Percentiles rank a stretch among this genome's conserved stretches.
Evolutionary conservation across 2,329 filamentous ascomycete genomes (phyloP).

Genomic region (Cephalotrichum gorgonifer): DNA sequence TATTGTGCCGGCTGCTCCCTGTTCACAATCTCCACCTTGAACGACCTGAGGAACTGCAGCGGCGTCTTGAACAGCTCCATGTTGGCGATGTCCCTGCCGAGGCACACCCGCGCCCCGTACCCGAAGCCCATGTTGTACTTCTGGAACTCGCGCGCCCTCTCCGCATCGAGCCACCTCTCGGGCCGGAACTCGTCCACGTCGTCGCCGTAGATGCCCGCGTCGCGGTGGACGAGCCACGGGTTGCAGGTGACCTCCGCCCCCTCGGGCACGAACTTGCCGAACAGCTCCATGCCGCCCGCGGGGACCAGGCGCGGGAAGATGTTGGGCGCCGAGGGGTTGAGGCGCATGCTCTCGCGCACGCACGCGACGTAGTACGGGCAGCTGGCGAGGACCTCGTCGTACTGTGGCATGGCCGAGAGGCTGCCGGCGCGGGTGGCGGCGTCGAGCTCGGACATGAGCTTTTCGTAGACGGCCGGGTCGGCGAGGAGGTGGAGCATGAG

Average conservation of each 20-base stretch:
- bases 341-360: slow-evolving; percentile 37
- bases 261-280: slow-evolving; percentile 20
- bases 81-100: slow-evolving; percentile 38
- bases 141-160: slow-evolving; percentile 27
- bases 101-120: slow-evolving; percentile 34
- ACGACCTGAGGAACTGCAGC: slow-evolving; percentile 29
- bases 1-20: slow-evolving; percentile 20
- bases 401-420: slow-evolving; percentile 24
- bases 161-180: slow-evolving; percentile 34
- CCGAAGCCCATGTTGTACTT: slow-evolving; percentile 40
- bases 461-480: slow-evolving; percentile 32
- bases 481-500: slow-evolving; percentile 41
- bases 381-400: slow-evolving; percentile 27
- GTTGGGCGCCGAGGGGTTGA: slow-evolving; percentile 38
- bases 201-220: slow-evolving; percentile 25
- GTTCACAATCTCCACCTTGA: slow-evolving; percentile 19
- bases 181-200: slow-evolving; percentile 35
- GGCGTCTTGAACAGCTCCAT: slow-evolving; percentile 41
- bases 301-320: slow-evolving; percentile 35
- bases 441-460: slow-evolving; percentile 38
- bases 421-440: slow-evolving; percentile 16
- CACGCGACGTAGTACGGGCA: slow-evolving; percentile 38
- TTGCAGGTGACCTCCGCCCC: slow-evolving; percentile 33
- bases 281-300: slow-evolving; percentile 18
- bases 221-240: slow-evolving; percentile 34